These are phyloP conservation scores for Geranium incanum DNA, from an alignment of 441 rosid species.

Conservation along the genomic window DNA sequence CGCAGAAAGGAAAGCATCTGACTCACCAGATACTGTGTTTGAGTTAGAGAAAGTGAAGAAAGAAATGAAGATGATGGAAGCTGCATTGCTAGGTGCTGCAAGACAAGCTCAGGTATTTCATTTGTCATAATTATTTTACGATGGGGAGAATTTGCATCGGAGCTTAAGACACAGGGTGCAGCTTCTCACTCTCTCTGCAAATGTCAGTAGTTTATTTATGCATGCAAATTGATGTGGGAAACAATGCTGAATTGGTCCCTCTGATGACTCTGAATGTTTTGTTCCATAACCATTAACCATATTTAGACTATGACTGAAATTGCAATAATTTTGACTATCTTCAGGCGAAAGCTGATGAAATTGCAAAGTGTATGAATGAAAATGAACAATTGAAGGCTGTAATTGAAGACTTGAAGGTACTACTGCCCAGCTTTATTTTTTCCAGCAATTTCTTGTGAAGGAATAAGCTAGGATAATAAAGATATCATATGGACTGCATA, in stretches of 20 bases:
- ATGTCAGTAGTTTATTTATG: not conserved
- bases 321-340: conserved; percentile 12
- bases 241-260: not conserved
- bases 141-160: conserved; percentile 1
- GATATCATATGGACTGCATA: not conserved
- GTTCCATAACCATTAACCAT: conserved; percentile 9
- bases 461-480: not conserved
- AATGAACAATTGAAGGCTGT: conserved; percentile 83
- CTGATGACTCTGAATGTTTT: not conserved
- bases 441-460: not conserved
- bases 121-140: conserved; percentile 6
- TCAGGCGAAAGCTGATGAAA: conserved; percentile 99
- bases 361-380: conserved; percentile 89
- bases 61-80: conserved; percentile 94
- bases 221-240: not conserved
- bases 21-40: conserved; percentile 33
- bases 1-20: conserved; percentile 39
- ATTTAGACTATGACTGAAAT: conserved; percentile 18
- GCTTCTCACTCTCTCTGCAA: not conserved
- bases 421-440: conserved; percentile 7
- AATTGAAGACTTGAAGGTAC: conserved; percentile 80
- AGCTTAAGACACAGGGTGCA: not conserved
- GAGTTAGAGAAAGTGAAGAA: conserved; percentile 72
- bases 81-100: conserved; percentile 96
- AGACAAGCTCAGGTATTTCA: conserved; percentile 95